These are phyloP conservation scores for Lactifluus piperatus DNA, from an alignment of 768 basidiomycete species.

Conservation along the genomic window DNA sequence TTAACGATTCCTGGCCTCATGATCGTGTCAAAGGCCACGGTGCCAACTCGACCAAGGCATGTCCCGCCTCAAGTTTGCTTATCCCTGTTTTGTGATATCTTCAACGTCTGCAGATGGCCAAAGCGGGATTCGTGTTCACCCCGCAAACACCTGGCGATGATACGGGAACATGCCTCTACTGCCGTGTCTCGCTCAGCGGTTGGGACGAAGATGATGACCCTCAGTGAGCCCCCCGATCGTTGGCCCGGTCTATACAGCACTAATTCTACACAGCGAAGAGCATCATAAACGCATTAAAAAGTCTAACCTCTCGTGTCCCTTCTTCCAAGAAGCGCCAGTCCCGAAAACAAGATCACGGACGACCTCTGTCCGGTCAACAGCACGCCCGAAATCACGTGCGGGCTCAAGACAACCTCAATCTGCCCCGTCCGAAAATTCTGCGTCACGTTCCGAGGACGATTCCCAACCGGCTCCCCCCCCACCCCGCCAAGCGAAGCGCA, in stretches of 20 bases:
- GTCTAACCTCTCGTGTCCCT: conserved; percentile 34
- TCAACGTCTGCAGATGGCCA: conserved; percentile 56
- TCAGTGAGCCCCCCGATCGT: conserved; percentile 44
- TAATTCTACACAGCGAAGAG: conserved; percentile 45
- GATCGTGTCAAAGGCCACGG: conserved; percentile 52
- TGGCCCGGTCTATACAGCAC: background rate
- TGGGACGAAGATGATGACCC: conserved; percentile 90
- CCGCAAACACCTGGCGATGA: conserved; percentile 66
- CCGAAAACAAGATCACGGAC: conserved; percentile 22
- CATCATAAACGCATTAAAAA: conserved; percentile 60
- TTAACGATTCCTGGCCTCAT: conserved; percentile 57
- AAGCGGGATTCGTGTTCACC: conserved; percentile 79
- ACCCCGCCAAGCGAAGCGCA: conserved; percentile 4
- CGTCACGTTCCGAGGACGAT: conserved; percentile 12
- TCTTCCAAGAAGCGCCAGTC: conserved; percentile 28
- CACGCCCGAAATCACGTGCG: conserved; percentile 16
- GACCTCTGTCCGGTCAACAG: conserved; percentile 25
- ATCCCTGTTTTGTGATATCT: background rate
- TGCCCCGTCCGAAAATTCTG: conserved; percentile 4
- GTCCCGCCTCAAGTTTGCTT: background rate
- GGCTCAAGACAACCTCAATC: conserved; percentile 13
- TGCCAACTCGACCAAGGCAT: conserved; percentile 64
- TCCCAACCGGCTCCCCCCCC: conserved; percentile 12
- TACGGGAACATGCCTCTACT: conserved; percentile 79
- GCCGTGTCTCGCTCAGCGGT: conserved; percentile 66